Conservation (phyloP, 148 eudicot species). For the Silene uniflora region DNA sequence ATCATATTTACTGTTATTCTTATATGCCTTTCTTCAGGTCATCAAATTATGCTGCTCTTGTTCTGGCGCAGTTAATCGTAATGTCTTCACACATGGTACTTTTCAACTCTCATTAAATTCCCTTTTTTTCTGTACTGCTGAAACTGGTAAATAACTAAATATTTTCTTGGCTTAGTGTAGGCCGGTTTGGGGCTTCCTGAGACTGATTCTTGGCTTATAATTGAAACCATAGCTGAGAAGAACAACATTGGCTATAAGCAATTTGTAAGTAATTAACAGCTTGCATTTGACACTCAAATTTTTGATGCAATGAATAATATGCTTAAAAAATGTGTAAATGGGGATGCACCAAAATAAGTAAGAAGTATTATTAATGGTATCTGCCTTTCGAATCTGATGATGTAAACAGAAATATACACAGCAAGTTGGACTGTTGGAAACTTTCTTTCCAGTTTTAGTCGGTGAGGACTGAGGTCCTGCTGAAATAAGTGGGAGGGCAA, state of each 20-base stretch:
- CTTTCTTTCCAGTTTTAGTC: neutral
- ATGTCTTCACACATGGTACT: conserved; percentile 88
- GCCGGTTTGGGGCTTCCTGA: conserved; percentile 98
- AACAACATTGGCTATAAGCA: conserved; percentile 92
- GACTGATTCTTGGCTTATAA: conserved; percentile 80
- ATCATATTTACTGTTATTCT: conserved; percentile 7
- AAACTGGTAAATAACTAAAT: neutral
- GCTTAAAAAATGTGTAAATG: neutral
- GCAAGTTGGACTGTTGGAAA: neutral
- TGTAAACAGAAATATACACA: neutral
- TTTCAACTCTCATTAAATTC: conserved; percentile 2
- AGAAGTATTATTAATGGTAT: neutral
- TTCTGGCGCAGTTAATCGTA: conserved; percentile 66
- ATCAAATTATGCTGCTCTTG: conserved; percentile 78
- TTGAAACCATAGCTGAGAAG: conserved; percentile 95
- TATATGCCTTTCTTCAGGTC: conserved; percentile 49
- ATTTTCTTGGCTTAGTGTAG: conserved; percentile 35
- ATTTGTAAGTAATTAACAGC: conserved; percentile 52
- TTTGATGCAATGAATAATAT: neutral
- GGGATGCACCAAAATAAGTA: neutral
- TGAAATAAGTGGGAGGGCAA: neutral
- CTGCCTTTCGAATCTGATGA: neutral
- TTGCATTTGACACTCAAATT: conserved; percentile 2
- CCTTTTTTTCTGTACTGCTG: neutral
- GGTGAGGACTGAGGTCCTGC: neutral